Percentiles rank a stretch among this genome's conserved stretches.
phyloP scores from a whole-genome alignment of 2,329 filamentous ascomycete genomes.

The Ophiostoma himal-ulmi region DNA sequence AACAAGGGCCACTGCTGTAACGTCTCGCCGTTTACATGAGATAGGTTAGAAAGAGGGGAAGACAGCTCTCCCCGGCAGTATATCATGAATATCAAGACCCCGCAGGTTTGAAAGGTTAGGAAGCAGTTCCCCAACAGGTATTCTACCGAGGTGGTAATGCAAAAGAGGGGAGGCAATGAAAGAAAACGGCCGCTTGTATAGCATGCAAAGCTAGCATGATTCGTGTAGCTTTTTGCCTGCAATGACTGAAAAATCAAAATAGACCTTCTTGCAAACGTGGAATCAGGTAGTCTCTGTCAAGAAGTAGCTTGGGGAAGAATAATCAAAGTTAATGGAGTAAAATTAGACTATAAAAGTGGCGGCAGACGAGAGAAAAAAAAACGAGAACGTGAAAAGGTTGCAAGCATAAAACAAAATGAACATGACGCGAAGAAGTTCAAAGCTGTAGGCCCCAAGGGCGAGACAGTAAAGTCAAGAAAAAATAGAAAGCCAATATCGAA shows the following conservation, averaged over 20 bases:
- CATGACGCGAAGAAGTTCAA: not conserved
- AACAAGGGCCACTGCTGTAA: not conserved
- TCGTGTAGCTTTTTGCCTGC: not conserved
- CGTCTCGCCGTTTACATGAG: not conserved
- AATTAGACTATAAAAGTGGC: not conserved
- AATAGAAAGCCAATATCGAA: not conserved
- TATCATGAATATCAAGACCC: not conserved
- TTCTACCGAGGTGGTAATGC: not conserved
- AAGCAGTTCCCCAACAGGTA: not conserved
- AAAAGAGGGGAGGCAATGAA: not conserved
- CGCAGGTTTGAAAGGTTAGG: not conserved
- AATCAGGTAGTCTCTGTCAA: no score
- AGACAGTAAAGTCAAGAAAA: not conserved
- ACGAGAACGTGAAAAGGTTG: no score
- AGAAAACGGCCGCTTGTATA: not conserved
- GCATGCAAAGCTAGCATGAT: not conserved
- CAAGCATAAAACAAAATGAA: not conserved
- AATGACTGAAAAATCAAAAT: not conserved
- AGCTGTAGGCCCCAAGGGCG: not conserved
- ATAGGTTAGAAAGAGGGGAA: constrained; percentile 5
- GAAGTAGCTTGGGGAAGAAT: no score
- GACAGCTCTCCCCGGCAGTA: not conserved
- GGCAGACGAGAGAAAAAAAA: not conserved
- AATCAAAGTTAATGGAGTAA: not conserved
- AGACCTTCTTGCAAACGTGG: not conserved